Conservation (phyloP, 129 eudicot species). For the Pseudognaphalium luteoalbum region DNA sequence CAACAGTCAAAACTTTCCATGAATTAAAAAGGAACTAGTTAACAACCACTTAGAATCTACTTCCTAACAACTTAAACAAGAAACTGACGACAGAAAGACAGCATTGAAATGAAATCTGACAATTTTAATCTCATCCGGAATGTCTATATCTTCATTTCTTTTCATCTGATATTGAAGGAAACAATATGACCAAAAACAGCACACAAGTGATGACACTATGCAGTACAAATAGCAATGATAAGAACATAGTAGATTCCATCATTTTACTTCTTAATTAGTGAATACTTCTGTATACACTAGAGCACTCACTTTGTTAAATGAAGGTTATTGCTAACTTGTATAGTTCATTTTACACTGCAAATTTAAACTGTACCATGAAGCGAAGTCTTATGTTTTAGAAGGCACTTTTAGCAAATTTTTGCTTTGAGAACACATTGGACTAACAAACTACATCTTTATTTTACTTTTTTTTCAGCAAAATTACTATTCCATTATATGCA, state of each 20-base stretch:
- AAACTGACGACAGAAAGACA: too few species aligned
- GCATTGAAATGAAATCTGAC: neutral
- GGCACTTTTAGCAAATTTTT: neutral
- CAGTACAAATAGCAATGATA: neutral
- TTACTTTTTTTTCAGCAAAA: neutral
- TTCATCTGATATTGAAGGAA: neutral
- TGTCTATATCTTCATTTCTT: neutral
- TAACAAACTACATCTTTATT: neutral
- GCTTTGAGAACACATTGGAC: too few species aligned
- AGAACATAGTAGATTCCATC: too few species aligned
- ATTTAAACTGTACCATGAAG: neutral
- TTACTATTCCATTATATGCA: neutral
- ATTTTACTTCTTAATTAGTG: too few species aligned
- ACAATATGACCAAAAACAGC: neutral
- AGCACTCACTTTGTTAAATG: neutral
- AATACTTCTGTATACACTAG: neutral
- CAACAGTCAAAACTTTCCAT: neutral
- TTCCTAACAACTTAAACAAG: too few species aligned
- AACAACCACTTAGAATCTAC: too few species aligned
- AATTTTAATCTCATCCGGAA: neutral
- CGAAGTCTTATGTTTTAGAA: neutral
- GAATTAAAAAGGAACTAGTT: neutral
- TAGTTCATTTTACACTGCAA: neutral
- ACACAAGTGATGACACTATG: neutral
- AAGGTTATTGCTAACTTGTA: neutral